Percentiles rank a stretch among this genome's conserved stretches.
Evolutionary conservation across 805 yeast genomes (phyloP).

Genomic region (Spathaspora passalidarum): DNA sequence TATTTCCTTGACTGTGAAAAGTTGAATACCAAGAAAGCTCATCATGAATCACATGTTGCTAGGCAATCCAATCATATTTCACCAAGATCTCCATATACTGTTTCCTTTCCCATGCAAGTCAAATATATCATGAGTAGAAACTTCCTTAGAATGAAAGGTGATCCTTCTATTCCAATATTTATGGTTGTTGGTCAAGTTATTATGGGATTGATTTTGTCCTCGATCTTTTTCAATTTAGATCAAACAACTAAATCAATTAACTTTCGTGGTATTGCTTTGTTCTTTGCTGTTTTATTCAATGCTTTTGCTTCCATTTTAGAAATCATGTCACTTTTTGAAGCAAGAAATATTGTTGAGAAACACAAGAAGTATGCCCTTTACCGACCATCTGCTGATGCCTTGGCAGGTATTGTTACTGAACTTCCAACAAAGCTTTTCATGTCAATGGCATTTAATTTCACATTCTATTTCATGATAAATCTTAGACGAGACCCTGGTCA

Average conservation of each 20-base stretch:
- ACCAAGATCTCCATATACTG: slow-evolving; percentile 33
- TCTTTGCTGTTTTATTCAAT: slow-evolving; percentile 58
- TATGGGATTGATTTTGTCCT: slow-evolving; percentile 59
- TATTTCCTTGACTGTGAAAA: slow-evolving; percentile 28
- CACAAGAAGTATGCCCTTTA: slow-evolving; percentile 72
- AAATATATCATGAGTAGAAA: slow-evolving; percentile 53
- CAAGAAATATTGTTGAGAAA: slow-evolving; percentile 64
- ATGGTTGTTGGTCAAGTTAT: slow-evolving; percentile 50
- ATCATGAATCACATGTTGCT: slow-evolving; percentile 25
- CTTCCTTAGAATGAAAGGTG: slow-evolving; percentile 52
- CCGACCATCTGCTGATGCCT: slow-evolving; percentile 71
- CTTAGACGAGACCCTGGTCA: slow-evolving; percentile 35
- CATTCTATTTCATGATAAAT: slow-evolving; percentile 49
- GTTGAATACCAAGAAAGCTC: slow-evolving; percentile 15
- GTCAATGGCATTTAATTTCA: slow-evolving; percentile 30
- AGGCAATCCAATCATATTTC: slow-evolving; percentile 40
- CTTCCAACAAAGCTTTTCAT: slow-evolving; percentile 54
- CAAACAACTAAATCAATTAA: slow-evolving; percentile 53
- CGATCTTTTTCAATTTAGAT: slow-evolving; percentile 53
- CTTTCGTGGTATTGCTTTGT: slow-evolving; percentile 62
- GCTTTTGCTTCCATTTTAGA: slow-evolving; percentile 62
- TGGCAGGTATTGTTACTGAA: slow-evolving; percentile 58
- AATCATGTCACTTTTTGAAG: slow-evolving; percentile 54
- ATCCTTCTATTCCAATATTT: slow-evolving; percentile 51
- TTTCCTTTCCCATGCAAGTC: slow-evolving; percentile 48